Percentiles rank a stretch among this genome's conserved stretches.
Evolutionary conservation across 768 basidiomycete genomes (phyloP).

Genomic region (Mycena indigotica): DNA sequence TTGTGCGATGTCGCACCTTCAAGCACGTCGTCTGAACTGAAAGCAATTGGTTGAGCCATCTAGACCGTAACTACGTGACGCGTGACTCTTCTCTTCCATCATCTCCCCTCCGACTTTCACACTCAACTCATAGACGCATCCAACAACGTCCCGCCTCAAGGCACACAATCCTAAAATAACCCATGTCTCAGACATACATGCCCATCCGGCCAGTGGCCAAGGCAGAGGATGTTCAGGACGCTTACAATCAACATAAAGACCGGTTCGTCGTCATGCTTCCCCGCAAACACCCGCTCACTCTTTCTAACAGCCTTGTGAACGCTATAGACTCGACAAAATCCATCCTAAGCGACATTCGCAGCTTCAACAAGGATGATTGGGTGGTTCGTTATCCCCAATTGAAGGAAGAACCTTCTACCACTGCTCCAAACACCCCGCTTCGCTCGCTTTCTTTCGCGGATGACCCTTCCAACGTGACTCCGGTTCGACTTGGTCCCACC

Average conservation of each 20-base stretch:
- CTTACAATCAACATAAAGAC: conserved; percentile 74
- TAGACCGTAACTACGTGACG: not conserved
- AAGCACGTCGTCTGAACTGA: not conserved
- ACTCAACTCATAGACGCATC: not conserved
- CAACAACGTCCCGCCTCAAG: not conserved
- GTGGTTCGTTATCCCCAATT: conserved; percentile 86
- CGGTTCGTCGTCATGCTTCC: conserved; percentile 49
- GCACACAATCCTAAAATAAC: conserved; percentile 3
- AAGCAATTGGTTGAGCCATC: too few species aligned
- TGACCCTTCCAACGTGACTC: conserved; percentile 67
- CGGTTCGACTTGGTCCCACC: conserved; percentile 58
- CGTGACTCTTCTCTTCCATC: not conserved
- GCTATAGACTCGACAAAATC: conserved; percentile 75
- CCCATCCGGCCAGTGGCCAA: conserved; percentile 29
- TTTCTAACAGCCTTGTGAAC: conserved; percentile 57
- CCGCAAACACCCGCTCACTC: conserved; percentile 11
- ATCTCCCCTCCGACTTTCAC: too few species aligned
- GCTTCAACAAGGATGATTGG: conserved; percentile 88
- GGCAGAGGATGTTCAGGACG: conserved; percentile 75
- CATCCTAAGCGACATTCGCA: conserved; percentile 69
- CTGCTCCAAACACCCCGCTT: conserved; percentile 40
- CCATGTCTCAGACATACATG: conserved; percentile 19
- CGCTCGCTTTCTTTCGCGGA: conserved; percentile 86
- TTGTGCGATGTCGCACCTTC: conserved; percentile 4
- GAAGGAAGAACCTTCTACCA: conserved; percentile 42